These are phyloP conservation scores for Penstemon davidsonii DNA, from an alignment of 257 asterid genomes.

Conservation along the genomic window DNA sequence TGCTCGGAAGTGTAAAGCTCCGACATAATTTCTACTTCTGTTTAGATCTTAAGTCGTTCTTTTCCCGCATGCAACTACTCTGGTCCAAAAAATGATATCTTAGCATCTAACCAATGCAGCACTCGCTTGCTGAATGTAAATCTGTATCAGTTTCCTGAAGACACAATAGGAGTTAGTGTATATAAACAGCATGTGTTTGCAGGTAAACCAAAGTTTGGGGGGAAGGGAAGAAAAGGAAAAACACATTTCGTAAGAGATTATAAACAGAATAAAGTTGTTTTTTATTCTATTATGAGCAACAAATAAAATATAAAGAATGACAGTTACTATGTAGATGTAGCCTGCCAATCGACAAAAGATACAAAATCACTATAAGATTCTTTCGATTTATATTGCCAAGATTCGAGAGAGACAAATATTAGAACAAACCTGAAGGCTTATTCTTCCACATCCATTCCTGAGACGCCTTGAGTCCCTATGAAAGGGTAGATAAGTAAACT, in stretches of 20 bases:
- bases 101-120: conserved; percentile 13
- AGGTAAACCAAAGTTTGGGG: background rate
- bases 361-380: background rate
- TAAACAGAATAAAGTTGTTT: background rate
- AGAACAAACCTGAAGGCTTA: conserved; percentile 38
- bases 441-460: conserved; percentile 76
- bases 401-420: background rate
- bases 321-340: background rate
- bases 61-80: background rate
- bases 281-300: background rate
- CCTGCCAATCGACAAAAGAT: background rate
- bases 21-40: background rate
- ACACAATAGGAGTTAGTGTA: background rate
- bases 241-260: background rate
- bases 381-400: background rate
- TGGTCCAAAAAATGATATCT: background rate
- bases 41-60: background rate
- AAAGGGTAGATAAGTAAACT: background rate
- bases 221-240: background rate
- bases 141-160: conserved; percentile 36
- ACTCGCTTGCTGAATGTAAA: background rate
- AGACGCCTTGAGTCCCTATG: conserved; percentile 45
- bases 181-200: background rate
- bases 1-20: background rate
- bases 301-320: background rate